These are phyloP conservation scores for Mycena olivaceomarginata DNA, from an alignment of 768 basidiomycete species.

Conservation along the genomic window DNA sequence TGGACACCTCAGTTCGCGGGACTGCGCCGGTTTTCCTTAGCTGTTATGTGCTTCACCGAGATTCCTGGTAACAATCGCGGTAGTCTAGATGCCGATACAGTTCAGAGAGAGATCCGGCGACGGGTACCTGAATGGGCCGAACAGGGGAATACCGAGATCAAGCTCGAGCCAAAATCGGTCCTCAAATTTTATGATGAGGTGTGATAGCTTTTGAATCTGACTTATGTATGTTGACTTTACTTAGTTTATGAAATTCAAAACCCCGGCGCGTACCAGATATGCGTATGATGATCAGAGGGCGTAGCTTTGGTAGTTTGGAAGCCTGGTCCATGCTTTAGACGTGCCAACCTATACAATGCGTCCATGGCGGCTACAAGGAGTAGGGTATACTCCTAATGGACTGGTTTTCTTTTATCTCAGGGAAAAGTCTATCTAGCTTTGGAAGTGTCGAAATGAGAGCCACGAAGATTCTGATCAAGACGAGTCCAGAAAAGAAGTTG, in stretches of 20 bases:
- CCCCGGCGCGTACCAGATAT: constrained; percentile 2
- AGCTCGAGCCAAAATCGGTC: constrained; percentile 10
- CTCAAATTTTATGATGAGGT: constrained; percentile 20
- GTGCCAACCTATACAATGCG: neutral
- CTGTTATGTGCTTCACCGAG: constrained; percentile 26
- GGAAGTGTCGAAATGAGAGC: no score
- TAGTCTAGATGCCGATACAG: constrained; percentile 20
- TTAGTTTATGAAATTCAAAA: constrained; percentile 27
- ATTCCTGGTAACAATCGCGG: constrained; percentile 5
- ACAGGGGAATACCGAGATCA: constrained; percentile 25
- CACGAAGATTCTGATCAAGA: no score
- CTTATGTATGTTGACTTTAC: constrained; percentile 22
- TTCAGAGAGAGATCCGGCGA: constrained; percentile 13
- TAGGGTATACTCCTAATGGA: no score
- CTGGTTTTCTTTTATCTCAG: no score
- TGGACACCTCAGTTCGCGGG: constrained; percentile 20
- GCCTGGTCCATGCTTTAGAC: constrained; percentile 1
- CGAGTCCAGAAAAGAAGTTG: no score
- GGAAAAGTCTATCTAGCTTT: no score
- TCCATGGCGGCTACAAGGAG: no score
- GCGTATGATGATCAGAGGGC: constrained; percentile 10
- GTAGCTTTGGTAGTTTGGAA: constrained; percentile 17
- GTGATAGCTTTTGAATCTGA: constrained; percentile 22
- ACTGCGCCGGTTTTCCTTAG: constrained; percentile 18
- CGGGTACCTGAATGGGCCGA: constrained; percentile 25